These are phyloP conservation scores for Pichia nakasei DNA, from an alignment of 805 yeast genomes.

Conservation along the genomic window DNA sequence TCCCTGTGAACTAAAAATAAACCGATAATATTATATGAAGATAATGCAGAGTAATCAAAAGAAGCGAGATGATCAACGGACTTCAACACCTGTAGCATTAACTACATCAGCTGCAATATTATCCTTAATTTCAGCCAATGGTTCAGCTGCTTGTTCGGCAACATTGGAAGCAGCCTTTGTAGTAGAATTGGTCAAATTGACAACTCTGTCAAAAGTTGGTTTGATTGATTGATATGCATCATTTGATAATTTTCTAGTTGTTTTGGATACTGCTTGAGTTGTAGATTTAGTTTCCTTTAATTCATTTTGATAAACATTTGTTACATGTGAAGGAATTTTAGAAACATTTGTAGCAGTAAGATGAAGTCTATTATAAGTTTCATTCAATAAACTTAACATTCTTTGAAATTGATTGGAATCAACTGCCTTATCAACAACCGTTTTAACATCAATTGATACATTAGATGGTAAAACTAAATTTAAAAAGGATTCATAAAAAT, in stretches of 20 bases:
- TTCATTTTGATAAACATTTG: conserved; percentile 24
- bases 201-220: conserved; percentile 24
- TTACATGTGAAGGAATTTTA: conserved; percentile 25
- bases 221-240: conserved; percentile 28
- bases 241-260: conserved; percentile 29
- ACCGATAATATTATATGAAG: no score
- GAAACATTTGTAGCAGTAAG: conserved; percentile 23
- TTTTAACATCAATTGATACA: not conserved
- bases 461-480: conserved; percentile 21
- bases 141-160: not conserved
- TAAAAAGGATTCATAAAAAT: conserved; percentile 22
- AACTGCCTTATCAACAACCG: conserved; percentile 4
- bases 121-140: not conserved
- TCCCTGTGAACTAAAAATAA: no score
- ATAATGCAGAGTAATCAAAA: no score
- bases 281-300: conserved; percentile 21
- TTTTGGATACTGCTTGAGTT: conserved; percentile 28
- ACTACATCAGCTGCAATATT: not conserved
- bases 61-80: conserved; percentile 25
- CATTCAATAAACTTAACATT: conserved; percentile 15
- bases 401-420: conserved; percentile 21
- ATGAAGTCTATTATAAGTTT: conserved; percentile 22
- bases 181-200: conserved; percentile 11
- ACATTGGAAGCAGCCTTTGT: not conserved
- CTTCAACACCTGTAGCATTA: conserved; percentile 17